phyloP scores from a whole-genome alignment of 345 rosid species.

The Crucihimalaya himalaica region DNA sequence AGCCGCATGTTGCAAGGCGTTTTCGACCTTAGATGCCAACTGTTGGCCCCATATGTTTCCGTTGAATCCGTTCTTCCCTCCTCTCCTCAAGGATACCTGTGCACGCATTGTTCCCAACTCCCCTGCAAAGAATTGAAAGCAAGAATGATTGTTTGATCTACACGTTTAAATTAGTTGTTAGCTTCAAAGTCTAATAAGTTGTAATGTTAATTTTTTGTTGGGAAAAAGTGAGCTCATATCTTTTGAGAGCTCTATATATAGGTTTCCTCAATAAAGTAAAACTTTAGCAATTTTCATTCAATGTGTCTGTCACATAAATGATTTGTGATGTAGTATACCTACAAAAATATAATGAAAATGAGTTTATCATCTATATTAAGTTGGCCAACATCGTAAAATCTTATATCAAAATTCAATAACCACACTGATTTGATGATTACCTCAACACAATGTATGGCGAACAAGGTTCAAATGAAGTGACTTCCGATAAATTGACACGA shows the following conservation, averaged over 20 bases:
- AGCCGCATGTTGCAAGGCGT: slow-evolving; percentile 15
- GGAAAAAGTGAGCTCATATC: not conserved
- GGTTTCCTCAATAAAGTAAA: not conserved
- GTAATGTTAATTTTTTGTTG: not conserved
- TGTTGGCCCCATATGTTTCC: slow-evolving; percentile 34
- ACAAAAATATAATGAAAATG: not conserved
- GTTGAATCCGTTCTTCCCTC: slow-evolving; percentile 7
- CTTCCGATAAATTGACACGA: not conserved
- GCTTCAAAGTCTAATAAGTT: not conserved
- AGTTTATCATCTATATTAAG: not conserved
- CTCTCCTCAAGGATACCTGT: slow-evolving; percentile 20
- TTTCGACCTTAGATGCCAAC: not conserved
- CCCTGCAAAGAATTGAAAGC: not conserved
- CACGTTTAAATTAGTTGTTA: not conserved
- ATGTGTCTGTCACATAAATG: not conserved
- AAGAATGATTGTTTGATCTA: not conserved
- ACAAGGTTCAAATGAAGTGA: not conserved
- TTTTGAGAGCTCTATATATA: not conserved
- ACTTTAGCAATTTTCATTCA: not conserved
- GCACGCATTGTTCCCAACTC: not conserved
- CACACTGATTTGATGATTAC: not conserved
- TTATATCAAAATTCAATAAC: not conserved
- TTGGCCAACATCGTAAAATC: not conserved
- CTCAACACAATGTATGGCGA: not conserved
- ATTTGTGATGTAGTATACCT: not conserved